Conservation (phyloP, 495 filamentous ascomycete genomes). For the Xylaria palmicola region DNA sequence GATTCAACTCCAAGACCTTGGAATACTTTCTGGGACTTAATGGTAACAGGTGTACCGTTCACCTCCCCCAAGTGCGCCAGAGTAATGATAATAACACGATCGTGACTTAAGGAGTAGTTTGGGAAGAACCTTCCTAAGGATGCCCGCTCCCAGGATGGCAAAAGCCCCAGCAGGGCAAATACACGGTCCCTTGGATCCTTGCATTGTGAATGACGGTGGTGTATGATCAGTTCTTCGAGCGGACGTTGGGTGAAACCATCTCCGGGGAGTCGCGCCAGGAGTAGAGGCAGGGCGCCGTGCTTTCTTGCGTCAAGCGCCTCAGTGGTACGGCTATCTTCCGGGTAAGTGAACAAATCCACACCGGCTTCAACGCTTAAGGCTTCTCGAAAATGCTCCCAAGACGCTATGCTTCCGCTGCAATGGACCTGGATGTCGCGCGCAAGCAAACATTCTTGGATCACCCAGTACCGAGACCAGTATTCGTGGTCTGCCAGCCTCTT, state of each 20-base stretch:
- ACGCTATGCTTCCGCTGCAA: conserved; percentile 9
- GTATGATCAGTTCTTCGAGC: conserved; percentile 22
- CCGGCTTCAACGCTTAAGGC: background rate
- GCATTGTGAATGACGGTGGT: conserved; percentile 16
- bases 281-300: background rate
- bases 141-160: conserved; percentile 12
- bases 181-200: conserved; percentile 29
- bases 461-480: conserved; percentile 13
- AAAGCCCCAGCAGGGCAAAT: conserved; percentile 26
- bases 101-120: conserved; percentile 18
- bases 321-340: background rate
- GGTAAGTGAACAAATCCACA: background rate
- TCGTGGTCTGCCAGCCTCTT: background rate
- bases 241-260: conserved; percentile 7
- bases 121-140: conserved; percentile 17
- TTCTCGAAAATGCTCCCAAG: conserved; percentile 20
- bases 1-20: conserved; percentile 19
- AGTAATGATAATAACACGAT: conserved; percentile 21
- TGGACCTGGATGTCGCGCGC: conserved; percentile 17
- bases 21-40: conserved; percentile 18
- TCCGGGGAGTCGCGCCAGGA: background rate
- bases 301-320: background rate
- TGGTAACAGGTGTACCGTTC: background rate
- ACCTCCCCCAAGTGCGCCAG: conserved; percentile 18
- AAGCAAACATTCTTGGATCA: conserved; percentile 11